Percentiles rank a stretch among this genome's conserved stretches.
Evolutionary conservation across 148 eudicot genomes (phyloP).

Genomic region (Bassia scoparia): DNA sequence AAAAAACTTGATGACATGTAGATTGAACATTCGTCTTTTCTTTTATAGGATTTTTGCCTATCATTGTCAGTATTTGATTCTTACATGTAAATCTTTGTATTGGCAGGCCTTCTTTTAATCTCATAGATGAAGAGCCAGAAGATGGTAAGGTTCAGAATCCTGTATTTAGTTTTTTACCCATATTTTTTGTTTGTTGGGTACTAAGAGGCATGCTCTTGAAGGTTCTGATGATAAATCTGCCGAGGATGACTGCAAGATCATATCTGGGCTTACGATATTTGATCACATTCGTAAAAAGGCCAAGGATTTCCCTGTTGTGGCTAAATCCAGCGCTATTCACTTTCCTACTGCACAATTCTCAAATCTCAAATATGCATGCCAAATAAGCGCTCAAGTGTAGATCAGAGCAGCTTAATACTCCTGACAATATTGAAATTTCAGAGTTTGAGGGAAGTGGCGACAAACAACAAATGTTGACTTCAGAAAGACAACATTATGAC

Average conservation of each 20-base stretch:
- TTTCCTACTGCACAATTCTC: constrained; percentile 49
- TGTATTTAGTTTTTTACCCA: background rate
- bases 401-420: constrained; percentile 40
- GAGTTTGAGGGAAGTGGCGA: constrained; percentile 24
- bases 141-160: constrained; percentile 44
- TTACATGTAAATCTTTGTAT: constrained; percentile 1
- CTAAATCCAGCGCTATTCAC: constrained; percentile 34
- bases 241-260: constrained; percentile 68
- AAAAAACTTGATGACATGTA: constrained; percentile 40
- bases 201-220: constrained; percentile 23
- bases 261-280: constrained; percentile 63
- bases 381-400: constrained; percentile 45
- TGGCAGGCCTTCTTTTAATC: constrained; percentile 83
- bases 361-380: too few species aligned
- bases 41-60: background rate
- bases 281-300: constrained; percentile 84
- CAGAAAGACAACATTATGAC: constrained; percentile 26
- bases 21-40: constrained; percentile 14
- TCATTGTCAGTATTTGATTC: background rate
- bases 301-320: constrained; percentile 58
- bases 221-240: constrained; percentile 37
- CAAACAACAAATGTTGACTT: constrained; percentile 17
- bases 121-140: constrained; percentile 66
- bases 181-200: constrained; percentile 7
- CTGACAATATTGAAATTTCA: constrained; percentile 21